Evolutionary conservation across 2,329 filamentous ascomycete genomes (phyloP).

Genomic region (Plenodomus lindquistii): DNA sequence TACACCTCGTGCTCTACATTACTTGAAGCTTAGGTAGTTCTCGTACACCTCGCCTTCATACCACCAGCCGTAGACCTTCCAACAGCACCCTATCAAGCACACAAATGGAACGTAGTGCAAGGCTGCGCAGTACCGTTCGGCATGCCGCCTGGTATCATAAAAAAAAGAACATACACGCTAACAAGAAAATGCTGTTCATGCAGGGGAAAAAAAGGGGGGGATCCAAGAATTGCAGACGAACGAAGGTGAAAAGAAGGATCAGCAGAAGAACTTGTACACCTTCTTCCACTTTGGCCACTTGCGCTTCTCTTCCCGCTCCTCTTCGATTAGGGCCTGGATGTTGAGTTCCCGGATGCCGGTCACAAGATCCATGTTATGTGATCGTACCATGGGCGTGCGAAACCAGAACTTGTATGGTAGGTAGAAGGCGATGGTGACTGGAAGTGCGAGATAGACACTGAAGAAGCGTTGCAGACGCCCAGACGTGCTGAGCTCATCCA

Average conservation of each 20-base stretch:
- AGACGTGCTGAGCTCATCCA: conserved; percentile 48
- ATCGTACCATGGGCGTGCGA: conserved; percentile 67
- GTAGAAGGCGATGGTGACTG: conserved; percentile 71
- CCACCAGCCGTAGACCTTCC: background rate
- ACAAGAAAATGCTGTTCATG: conserved; percentile 10
- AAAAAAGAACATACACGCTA: conserved; percentile 15
- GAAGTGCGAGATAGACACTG: conserved; percentile 69
- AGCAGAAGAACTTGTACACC: conserved; percentile 55
- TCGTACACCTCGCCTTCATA: too few species aligned
- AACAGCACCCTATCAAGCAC: conserved; percentile 1
- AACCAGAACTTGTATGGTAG: conserved; percentile 75
- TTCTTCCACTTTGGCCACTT: conserved; percentile 55
- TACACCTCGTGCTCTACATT: too few species aligned
- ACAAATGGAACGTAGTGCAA: conserved; percentile 8
- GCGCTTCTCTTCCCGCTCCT: conserved; percentile 75
- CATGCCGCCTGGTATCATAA: conserved; percentile 42
- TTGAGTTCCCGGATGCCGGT: conserved; percentile 87
- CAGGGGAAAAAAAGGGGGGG: background rate
- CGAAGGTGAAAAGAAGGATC: conserved; percentile 7
- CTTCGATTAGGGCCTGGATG: conserved; percentile 73
- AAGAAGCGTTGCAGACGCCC: conserved; percentile 71
- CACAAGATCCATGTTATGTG: conserved; percentile 80
- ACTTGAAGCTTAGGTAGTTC: too few species aligned
- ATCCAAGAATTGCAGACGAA: too few species aligned
- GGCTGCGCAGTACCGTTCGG: conserved; percentile 28